Base-by-base conservation (phyloP, 768 basidiomycete species). In the Clavulina sp. region DNA sequence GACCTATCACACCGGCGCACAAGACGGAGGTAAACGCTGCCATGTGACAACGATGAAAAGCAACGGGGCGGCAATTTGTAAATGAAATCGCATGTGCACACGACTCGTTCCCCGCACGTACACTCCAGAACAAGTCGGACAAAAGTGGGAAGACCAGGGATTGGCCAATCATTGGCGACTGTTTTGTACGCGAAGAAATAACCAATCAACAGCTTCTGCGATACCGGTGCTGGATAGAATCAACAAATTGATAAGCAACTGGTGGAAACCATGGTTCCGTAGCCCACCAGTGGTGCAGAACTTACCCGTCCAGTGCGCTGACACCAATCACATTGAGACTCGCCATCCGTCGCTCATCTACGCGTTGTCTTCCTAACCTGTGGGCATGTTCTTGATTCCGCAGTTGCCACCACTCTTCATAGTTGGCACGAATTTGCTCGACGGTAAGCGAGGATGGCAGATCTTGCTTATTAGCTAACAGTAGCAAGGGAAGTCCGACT, bases 401-500 rank as follows among this genome's bases (percentile, higher is more conserved):
- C n/a, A 54, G 41, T 59, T 84, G 80, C 60, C 84, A 75, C 84
- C 87, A 89, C 44, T 80, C 80, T 63, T 88, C 84, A 54, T 87
- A 88, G 63, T 84, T 79, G 54, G 89, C 81, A 21, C 91, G 69
- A 46, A 99, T 91, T 56, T 96, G 88, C 48, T 88, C 81, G 0
- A 91, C 85, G 0, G 86, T 83, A 30, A 96, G 70, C 57, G 82
- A 82, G 18, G 70, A 65, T 0, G 82, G 80, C 2, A 74, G 77
- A 58, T 97, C 95, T 64, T 96, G 93, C 63, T 99, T 97, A 68
- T 97, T 97, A 26, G 92, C 95, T 18, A 96, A 73, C 6, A 99
- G 77, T 4, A 99, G 71, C 2, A 95, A 73, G 0, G 93, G 95
- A 1, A 96, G 76, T 48, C 82, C 81, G 24, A 96, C 78, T 29